phyloP scores from a whole-genome alignment of 345 rosid genomes.

The Microcos paniculata region DNA sequence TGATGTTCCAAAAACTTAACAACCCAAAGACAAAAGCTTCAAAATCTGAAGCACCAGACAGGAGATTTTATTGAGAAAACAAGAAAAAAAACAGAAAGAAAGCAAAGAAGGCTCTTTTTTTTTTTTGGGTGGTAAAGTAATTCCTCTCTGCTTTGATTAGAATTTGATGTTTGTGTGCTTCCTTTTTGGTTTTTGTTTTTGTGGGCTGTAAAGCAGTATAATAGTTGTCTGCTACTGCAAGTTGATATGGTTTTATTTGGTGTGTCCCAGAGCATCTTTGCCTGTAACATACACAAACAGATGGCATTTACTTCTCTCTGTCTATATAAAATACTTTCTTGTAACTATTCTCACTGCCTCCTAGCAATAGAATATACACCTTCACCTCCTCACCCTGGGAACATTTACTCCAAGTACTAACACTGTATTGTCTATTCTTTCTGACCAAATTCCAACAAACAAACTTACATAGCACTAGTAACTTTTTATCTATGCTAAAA shows the following conservation, averaged over 20 bases:
- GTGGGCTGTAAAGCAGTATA: constrained; percentile 56
- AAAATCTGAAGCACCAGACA: constrained; percentile 3
- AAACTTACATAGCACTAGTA: neutral
- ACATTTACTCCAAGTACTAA: no score
- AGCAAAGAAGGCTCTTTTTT: neutral
- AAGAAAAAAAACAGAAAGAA: neutral
- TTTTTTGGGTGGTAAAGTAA: neutral
- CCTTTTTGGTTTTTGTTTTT: constrained; percentile 14
- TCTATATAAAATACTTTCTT: no score
- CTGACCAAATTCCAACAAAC: neutral
- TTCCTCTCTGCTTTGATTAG: neutral
- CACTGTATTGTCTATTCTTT: neutral
- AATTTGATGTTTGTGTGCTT: neutral
- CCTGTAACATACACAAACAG: constrained; percentile 1
- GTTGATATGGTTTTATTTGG: constrained; percentile 35
- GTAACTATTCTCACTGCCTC: no score
- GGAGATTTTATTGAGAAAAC: constrained; percentile 17
- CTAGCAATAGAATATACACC: neutral
- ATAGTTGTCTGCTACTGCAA: constrained; percentile 60
- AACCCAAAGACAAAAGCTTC: neutral
- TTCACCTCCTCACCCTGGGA: no score
- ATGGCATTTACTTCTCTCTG: neutral
- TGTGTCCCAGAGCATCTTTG: constrained; percentile 34
- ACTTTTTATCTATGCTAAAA: neutral
- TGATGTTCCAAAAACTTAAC: neutral